phyloP scores from a whole-genome alignment of 2,329 filamentous ascomycete species.

The Talaromyces pinophilus region DNA sequence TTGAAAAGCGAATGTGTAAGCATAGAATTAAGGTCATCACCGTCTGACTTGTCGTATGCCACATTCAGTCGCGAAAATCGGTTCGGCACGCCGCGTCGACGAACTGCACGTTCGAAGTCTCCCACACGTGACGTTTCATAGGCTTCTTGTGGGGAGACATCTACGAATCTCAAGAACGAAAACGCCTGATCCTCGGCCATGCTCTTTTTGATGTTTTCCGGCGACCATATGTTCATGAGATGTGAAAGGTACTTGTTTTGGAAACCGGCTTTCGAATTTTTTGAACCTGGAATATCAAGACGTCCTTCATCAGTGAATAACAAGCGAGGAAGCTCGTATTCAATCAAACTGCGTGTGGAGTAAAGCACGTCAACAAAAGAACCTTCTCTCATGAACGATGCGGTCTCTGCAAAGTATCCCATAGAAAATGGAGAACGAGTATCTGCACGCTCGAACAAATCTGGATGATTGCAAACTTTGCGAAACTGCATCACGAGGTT shows the following conservation, averaged over 20 bases:
- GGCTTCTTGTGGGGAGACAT: slow-evolving; percentile 72
- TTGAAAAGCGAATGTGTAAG: slow-evolving; percentile 79
- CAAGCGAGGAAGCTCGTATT: slow-evolving; percentile 78
- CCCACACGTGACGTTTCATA: slow-evolving; percentile 68
- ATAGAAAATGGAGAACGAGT: slow-evolving; percentile 82
- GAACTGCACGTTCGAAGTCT: slow-evolving; percentile 71
- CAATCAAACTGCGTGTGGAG: slow-evolving; percentile 81
- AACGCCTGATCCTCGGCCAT: slow-evolving; percentile 66
- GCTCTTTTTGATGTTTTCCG: slow-evolving; percentile 72
- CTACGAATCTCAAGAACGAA: slow-evolving; percentile 86
- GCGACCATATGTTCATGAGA: slow-evolving; percentile 87
- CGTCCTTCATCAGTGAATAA: slow-evolving; percentile 81
- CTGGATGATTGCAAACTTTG: slow-evolving; percentile 98
- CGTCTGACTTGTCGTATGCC: slow-evolving; percentile 66
- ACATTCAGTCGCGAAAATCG: slow-evolving; percentile 67
- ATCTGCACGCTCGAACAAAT: slow-evolving; percentile 92
- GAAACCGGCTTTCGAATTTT: slow-evolving; percentile 78
- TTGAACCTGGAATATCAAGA: slow-evolving; percentile 69
- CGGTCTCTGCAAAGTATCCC: slow-evolving; percentile 89
- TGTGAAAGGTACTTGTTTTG: slow-evolving; percentile 73
- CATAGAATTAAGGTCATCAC: slow-evolving; percentile 62
- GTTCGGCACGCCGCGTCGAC: slow-evolving; percentile 54
- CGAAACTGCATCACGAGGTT: slow-evolving; percentile 99
- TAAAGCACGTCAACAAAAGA: slow-evolving; percentile 77
- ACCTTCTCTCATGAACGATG: slow-evolving; percentile 90